These are phyloP conservation scores for Epichloe scottii DNA, from an alignment of 2,329 filamentous ascomycete species.

Conservation along the genomic window DNA sequence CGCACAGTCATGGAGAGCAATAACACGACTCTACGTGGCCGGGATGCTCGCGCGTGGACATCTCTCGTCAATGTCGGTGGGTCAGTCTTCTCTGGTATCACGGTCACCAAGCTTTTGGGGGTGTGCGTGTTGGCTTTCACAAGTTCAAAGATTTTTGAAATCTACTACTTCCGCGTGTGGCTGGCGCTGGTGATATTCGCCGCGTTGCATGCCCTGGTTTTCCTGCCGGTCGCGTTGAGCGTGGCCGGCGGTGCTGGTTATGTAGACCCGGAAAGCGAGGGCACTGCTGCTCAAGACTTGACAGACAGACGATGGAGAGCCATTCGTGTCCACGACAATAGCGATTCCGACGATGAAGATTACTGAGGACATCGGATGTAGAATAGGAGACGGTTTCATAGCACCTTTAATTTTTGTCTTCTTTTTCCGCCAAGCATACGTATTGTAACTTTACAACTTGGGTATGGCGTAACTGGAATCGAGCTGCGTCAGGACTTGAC, in stretches of 20 bases:
- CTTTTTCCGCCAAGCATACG: not conserved
- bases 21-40: slow-evolving; percentile 64
- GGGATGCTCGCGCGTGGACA: slow-evolving; percentile 81
- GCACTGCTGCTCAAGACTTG: slow-evolving; percentile 81
- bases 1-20: slow-evolving; percentile 66
- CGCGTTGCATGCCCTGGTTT: slow-evolving; percentile 76
- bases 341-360: slow-evolving; percentile 60
- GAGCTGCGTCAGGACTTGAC: not conserved
- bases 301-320: slow-evolving; percentile 67
- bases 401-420: not conserved
- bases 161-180: slow-evolving; percentile 99
- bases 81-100: slow-evolving; percentile 92
- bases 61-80: slow-evolving; percentile 90
- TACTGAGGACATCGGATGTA: slow-evolving; percentile 14
- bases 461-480: not conserved
- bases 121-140: slow-evolving; percentile 91
- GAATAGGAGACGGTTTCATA: not conserved
- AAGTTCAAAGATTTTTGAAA: slow-evolving; percentile 95
- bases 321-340: slow-evolving; percentile 60
- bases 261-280: slow-evolving; percentile 74
- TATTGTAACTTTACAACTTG: not conserved
- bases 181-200: slow-evolving; percentile 82
- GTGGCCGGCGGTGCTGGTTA: slow-evolving; percentile 80
- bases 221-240: slow-evolving; percentile 80
- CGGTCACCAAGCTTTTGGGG: slow-evolving; percentile 85